A percentile compares a stretch with the other conserved stretches of the same genome.
Evolutionary conservation across 2,329 filamentous ascomycete genomes (phyloP).

Genomic region (Fusarium goolgardi): DNA sequence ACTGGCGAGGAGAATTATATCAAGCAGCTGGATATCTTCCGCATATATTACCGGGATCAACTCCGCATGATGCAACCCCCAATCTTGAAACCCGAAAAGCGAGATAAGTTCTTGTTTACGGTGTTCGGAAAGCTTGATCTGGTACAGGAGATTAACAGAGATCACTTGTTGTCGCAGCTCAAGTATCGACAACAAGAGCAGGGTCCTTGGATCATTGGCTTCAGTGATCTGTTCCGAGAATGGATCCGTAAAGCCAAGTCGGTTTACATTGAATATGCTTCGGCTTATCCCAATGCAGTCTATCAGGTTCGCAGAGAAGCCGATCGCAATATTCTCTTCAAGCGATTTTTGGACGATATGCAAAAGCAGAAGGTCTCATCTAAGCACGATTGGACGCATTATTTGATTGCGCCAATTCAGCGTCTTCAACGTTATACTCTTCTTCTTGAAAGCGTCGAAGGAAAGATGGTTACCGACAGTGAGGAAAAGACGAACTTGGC

Average conservation of each 20-base stretch:
- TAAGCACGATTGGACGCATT: constrained; percentile 93
- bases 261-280: constrained; percentile 92
- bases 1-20: constrained; percentile 93
- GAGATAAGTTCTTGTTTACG: constrained; percentile 81
- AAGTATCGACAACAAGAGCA: constrained; percentile 98
- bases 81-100: constrained; percentile 81
- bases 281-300: constrained; percentile 84
- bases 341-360: constrained; percentile 83
- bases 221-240: constrained; percentile 97
- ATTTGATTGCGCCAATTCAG: constrained; percentile 92
- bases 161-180: constrained; percentile 89
- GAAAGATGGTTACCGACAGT: constrained; percentile 83
- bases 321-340: constrained; percentile 86
- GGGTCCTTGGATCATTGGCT: constrained; percentile 91
- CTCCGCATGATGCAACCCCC: constrained; percentile 78
- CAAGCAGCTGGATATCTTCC: constrained; percentile 86
- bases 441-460: constrained; percentile 82
- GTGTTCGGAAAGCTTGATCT: constrained; percentile 93
- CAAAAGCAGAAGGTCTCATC: constrained; percentile 82
- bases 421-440: constrained; percentile 90
- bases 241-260: constrained; percentile 95
- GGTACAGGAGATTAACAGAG: constrained; percentile 91
- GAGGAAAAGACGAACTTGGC: constrained; percentile 89
- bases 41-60: constrained; percentile 85
- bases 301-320: constrained; percentile 87